Conservation (phyloP, 495 filamentous ascomycete species). For the Penicillium fimorum region DNA sequence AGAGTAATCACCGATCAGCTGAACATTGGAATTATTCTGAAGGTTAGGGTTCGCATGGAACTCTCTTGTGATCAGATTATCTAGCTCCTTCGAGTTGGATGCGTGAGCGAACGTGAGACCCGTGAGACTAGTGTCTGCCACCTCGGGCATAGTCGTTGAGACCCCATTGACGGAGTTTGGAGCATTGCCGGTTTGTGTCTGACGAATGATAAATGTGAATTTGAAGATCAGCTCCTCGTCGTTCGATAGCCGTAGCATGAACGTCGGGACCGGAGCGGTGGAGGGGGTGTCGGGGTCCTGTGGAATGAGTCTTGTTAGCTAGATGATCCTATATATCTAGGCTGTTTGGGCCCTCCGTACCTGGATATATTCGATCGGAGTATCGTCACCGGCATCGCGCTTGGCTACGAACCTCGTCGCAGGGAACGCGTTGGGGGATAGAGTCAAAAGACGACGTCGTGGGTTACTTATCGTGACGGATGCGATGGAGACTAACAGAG, state of each 20-base stretch:
- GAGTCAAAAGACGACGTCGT: slow-evolving; percentile 68
- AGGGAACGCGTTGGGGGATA: slow-evolving; percentile 87
- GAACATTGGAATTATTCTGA: slow-evolving; percentile 95
- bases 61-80: slow-evolving; percentile 89
- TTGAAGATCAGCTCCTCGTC: slow-evolving; percentile 89
- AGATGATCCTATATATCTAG: neutral
- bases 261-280: slow-evolving; percentile 58
- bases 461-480: slow-evolving; percentile 76
- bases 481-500: slow-evolving; percentile 72
- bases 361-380: slow-evolving; percentile 86
- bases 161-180: slow-evolving; percentile 49
- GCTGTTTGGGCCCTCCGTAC: slow-evolving; percentile 41
- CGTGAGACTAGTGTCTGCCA: slow-evolving; percentile 73
- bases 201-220: slow-evolving; percentile 87
- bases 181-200: slow-evolving; percentile 50
- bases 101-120: slow-evolving; percentile 91
- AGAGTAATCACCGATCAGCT: slow-evolving; percentile 81
- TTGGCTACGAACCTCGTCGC: slow-evolving; percentile 75
- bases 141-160: slow-evolving; percentile 45
- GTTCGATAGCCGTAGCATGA: slow-evolving; percentile 82
- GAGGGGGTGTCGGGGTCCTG: slow-evolving; percentile 77
- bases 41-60: slow-evolving; percentile 97
- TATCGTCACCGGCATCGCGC: slow-evolving; percentile 70
- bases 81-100: slow-evolving; percentile 78
- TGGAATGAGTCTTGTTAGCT: slow-evolving; percentile 5